Conservation (phyloP, 192 early-diverging fungal genomes). For the Backusella parvicylindrica region DNA sequence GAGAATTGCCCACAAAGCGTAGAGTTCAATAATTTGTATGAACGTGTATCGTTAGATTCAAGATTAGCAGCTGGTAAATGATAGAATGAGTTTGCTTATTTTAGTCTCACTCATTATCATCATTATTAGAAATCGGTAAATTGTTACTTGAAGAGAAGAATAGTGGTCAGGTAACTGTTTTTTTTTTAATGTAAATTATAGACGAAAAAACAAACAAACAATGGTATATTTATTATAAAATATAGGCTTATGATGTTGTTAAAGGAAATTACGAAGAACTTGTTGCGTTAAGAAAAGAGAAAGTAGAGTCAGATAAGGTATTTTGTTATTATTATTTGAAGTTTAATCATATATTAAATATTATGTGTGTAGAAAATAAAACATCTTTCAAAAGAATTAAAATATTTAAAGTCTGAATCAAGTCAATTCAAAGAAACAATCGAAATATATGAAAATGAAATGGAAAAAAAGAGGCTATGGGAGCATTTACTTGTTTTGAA, state of each 20-base stretch:
- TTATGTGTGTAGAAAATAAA: not conserved
- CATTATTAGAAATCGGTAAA: not conserved
- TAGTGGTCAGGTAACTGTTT: not conserved
- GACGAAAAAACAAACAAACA: not conserved
- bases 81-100: not conserved
- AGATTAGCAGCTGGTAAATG: conserved; percentile 10
- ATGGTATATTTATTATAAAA: not conserved
- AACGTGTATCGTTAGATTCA: not conserved
- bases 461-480: not conserved
- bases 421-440: not conserved
- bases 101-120: not conserved
- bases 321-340: not conserved
- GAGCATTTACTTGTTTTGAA: not conserved
- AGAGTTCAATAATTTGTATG: not conserved
- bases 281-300: not conserved
- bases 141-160: not conserved
- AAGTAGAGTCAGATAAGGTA: not conserved
- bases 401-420: not conserved
- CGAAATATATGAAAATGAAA: not conserved
- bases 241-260: not conserved
- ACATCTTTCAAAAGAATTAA: not conserved
- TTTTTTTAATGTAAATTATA: not conserved
- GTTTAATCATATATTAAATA: not conserved
- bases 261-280: conserved; percentile 8
- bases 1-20: not conserved